A percentile compares a stretch with the other conserved stretches of the same genome.
phyloP scores from a whole-genome alignment of 345 rosid species.

The Citrus mangshanensis region DNA sequence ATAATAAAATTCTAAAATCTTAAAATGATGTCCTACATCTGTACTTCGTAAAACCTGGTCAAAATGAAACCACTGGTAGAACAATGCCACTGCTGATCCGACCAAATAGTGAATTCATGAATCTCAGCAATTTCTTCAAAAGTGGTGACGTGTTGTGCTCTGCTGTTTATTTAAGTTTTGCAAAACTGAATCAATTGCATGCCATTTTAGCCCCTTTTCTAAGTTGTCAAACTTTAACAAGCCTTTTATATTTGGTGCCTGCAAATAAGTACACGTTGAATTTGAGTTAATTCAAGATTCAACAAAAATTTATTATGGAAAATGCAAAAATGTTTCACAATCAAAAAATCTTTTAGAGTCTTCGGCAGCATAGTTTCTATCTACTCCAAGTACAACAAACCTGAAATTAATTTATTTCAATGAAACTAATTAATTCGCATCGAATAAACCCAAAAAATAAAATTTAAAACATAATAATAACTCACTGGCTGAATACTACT shows the following conservation, averaged over 20 bases:
- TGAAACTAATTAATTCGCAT: no score
- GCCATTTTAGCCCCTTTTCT: constrained; percentile 51
- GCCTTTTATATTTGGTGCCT: constrained; percentile 48
- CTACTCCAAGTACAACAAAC: background rate
- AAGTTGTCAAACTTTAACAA: constrained; percentile 49
- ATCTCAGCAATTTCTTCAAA: constrained; percentile 38
- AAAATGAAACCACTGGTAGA: no score
- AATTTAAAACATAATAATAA: no score
- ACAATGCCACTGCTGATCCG: no score
- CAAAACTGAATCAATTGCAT: constrained; percentile 37
- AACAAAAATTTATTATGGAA: no score
- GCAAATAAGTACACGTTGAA: background rate
- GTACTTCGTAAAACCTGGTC: no score
- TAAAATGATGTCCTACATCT: no score
- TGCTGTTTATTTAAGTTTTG: constrained; percentile 30
- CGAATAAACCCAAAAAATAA: no score
- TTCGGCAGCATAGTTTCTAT: no score
- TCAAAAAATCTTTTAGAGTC: background rate
- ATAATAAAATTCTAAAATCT: no score
- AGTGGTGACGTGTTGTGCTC: constrained; percentile 45
- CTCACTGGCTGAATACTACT: no score
- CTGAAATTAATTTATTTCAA: background rate
- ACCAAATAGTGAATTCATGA: background rate
- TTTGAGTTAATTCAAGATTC: no score
- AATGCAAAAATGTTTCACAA: background rate